These are phyloP conservation scores for Neurospora sp. DNA, from an alignment of 495 filamentous ascomycete species.

Conservation along the genomic window DNA sequence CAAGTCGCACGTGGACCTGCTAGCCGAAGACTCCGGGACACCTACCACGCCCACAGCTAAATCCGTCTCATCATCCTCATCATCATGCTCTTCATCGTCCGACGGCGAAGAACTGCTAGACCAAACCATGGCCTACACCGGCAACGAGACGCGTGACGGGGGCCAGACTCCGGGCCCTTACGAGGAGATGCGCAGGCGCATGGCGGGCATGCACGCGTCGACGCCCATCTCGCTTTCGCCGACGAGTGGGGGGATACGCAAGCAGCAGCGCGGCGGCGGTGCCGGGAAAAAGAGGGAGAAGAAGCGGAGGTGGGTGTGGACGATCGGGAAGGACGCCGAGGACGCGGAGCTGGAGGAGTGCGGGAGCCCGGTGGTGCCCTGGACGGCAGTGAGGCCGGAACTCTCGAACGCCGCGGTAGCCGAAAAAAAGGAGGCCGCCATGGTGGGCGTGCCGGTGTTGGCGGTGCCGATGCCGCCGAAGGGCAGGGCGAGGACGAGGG, in stretches of 20 bases:
- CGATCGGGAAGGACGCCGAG: slow-evolving; percentile 37
- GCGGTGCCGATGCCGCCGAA: slow-evolving; percentile 5
- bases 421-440: neutral
- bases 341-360: slow-evolving; percentile 28
- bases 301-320: slow-evolving; percentile 45
- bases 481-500: neutral
- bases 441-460: slow-evolving; percentile 9
- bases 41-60: slow-evolving; percentile 30
- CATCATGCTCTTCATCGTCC: slow-evolving; percentile 11
- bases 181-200: slow-evolving; percentile 45
- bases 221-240: slow-evolving; percentile 21
- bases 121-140: slow-evolving; percentile 36
- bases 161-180: slow-evolving; percentile 47
- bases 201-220: slow-evolving; percentile 33
- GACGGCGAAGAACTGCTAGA: slow-evolving; percentile 29
- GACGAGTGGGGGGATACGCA: slow-evolving; percentile 26
- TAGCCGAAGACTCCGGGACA: slow-evolving; percentile 36
- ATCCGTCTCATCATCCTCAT: slow-evolving; percentile 2
- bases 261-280: slow-evolving; percentile 17
- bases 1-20: slow-evolving; percentile 45
- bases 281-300: slow-evolving; percentile 34
- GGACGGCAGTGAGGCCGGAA: slow-evolving; percentile 1
- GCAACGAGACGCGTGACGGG: slow-evolving; percentile 40
- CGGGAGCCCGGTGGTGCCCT: slow-evolving; percentile 24
- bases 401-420: neutral